Base-by-base conservation (phyloP, 176 grass and related monocot species). In the Lolium multiflorum region DNA sequence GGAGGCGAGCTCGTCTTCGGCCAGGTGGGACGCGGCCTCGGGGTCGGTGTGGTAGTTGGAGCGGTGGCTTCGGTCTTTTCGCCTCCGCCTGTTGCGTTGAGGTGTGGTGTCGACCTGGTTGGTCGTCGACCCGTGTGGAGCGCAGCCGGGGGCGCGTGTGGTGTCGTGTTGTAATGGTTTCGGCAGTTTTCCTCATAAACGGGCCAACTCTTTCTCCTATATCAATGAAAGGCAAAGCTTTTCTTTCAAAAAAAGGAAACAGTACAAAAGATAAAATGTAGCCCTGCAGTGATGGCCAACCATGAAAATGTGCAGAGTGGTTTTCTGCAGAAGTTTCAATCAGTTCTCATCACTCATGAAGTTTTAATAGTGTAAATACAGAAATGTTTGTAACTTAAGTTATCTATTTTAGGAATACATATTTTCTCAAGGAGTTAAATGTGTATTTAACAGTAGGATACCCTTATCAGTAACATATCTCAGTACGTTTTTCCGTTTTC, bases 301-400 rank as follows among this genome's bases (percentile, higher is more conserved):
- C 41, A 43, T 73, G 43, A 24, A 73, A 73, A 24, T 48, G 70
- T 11, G 38, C 48, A 62, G 9, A 62, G 21, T 62, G 59, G 21
- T 48, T 22, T 22, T 71, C 18, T 24, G 13, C 12, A 14, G 20
- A 44, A 31, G 70, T 55, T 87, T 71, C 21, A 31, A 64, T 63
- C 74, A 18, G 15, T 61, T 82, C 5, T 77, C 18, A 12, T 77
- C 46, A 67, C 49, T 83, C 55, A 51, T 83, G 76, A 11, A 63
- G 26, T 48, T 81, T 9, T 74, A 18, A 50, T 82, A 20, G 25
- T 61, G 14, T 74, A 26, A 62, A 71, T 71, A n/a, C 39, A 71
- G 4, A n/a, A 22, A 47, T 22, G n/a, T 22, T 43, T 59, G 10
- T 59, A 78, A 56, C 2, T 58, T 58, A 35, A 77, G 18, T 9